Percentiles rank a stretch among this genome's conserved stretches.
phyloP scores from a whole-genome alignment of 2,329 filamentous ascomycete genomes.

The Onygenales sp. region DNA sequence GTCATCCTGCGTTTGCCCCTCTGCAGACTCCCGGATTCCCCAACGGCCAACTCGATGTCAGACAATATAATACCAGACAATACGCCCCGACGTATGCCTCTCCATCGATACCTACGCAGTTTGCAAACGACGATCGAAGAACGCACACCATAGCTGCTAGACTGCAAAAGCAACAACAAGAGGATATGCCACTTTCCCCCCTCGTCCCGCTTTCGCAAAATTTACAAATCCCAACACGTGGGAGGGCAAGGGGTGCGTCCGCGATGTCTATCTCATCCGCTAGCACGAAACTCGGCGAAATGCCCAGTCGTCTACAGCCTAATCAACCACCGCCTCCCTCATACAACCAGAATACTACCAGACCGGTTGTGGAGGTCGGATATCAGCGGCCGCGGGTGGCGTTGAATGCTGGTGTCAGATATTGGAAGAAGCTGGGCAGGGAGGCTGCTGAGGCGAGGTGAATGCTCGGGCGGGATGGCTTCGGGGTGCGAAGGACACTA shows the following conservation, averaged over 20 bases:
- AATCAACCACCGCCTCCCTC: neutral
- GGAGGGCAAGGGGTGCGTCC: neutral
- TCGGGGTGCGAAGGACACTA: neutral
- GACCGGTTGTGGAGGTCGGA: slow-evolving; percentile 1
- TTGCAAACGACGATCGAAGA: neutral
- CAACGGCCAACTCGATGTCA: neutral
- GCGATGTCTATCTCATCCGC: slow-evolving; percentile 1
- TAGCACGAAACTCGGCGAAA: slow-evolving; percentile 2
- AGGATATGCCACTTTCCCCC: slow-evolving; percentile 1
- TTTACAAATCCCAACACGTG: neutral
- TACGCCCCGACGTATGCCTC: neutral
- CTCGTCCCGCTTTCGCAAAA: slow-evolving; percentile 1
- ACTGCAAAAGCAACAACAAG: neutral
- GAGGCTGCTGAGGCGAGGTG: neutral
- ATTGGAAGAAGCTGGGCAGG: neutral
- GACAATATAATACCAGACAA: neutral
- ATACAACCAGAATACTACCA: neutral
- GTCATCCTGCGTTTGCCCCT: slow-evolving; percentile 1
- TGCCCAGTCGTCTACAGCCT: neutral
- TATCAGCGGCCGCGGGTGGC: slow-evolving; percentile 1
- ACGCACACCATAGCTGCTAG: neutral
- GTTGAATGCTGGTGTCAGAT: neutral
- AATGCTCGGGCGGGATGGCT: neutral
- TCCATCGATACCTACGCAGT: neutral
- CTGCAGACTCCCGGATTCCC: neutral